Evolutionary conservation across 805 yeast species (phyloP), one percentile per base, ranked within the genome.

Genomic region (Yarrowia deformans): DNA sequence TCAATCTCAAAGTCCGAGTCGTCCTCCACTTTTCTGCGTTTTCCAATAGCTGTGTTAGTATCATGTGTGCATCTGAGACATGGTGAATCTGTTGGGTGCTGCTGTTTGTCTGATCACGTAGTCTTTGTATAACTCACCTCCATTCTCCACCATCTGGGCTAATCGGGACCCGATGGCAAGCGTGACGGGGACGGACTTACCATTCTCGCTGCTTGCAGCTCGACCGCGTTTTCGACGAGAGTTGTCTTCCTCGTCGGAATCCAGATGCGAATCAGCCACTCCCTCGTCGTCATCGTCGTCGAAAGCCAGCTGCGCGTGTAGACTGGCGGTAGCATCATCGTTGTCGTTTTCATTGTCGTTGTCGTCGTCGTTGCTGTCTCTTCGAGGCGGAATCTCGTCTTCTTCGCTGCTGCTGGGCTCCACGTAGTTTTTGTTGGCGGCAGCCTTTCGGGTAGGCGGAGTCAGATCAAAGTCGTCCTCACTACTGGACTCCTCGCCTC

Each of bases 81-180:
- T 43, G 46, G 8, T 10, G 16, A 5, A 16, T 40, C 18, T 5
- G 8, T 5, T 12, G 3, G 16, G n/a, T 40, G 6, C 8, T 14
- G 13, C 46, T 42, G 19, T 23, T 23, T 23, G 19, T 18, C 14
- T 18, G 8, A 16, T 46, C 50, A 46, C 48, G 23, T 18, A 18
- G 29, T 18, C 37, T 7, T 8, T 45, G 29, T 13, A 4, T 8
- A 40, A 56, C 61, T 45, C 69, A 50, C 46, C 16, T 32, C 58
- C 69, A 35, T 43, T 48, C 64, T 67, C 71, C 32, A 70, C 63
- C 54, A 64, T 56, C 43, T 49, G 60, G 19, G 72, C 70, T 18
- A 48, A 58, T 12, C 56, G 68, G 39, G 56, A 58, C 39, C 73
- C 74, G 54, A 71, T 71, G 37, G 69, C 60, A 61, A 72, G 63